phyloP scores from a whole-genome alignment of 768 basidiomycete genomes.

The Russula abietina region DNA sequence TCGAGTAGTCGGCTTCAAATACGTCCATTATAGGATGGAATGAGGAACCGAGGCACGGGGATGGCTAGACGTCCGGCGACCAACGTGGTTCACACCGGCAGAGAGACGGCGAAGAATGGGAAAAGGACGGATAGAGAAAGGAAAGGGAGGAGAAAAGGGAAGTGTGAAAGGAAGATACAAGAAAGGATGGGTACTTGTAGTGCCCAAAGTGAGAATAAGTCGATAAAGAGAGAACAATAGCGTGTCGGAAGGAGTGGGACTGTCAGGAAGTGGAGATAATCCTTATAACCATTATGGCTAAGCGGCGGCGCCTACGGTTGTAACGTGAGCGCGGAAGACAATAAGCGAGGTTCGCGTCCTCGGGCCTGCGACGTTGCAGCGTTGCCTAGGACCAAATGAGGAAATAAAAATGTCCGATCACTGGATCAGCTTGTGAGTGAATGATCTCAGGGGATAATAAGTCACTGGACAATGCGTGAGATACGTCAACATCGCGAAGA shows the following conservation, averaged over 20 bases:
- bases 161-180: constrained; percentile 11
- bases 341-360: constrained; percentile 2
- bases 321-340: not conserved
- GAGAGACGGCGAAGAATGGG: not conserved
- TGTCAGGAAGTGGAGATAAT: not conserved
- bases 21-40: constrained; percentile 3
- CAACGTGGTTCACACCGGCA: not conserved
- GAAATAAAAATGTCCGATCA: constrained; percentile 14
- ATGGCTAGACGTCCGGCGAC: not conserved
- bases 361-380: not conserved
- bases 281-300: constrained; percentile 22
- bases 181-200: constrained; percentile 19
- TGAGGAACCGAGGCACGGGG: not conserved
- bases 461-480: not conserved
- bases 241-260: not conserved
- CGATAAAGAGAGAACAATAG: constrained; percentile 16
- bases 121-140: constrained; percentile 13
- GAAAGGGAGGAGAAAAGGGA: constrained; percentile 14
- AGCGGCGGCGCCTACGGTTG: not conserved
- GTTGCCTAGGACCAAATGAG: constrained; percentile 7
- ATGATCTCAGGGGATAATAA: not conserved
- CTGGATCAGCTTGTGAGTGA: not conserved
- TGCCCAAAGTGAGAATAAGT: not conserved
- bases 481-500: not conserved
- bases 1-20: constrained; percentile 22